Percentiles rank a stretch among this genome's conserved stretches.
phyloP scores from a whole-genome alignment of 2,329 filamentous ascomycete species.

The Didymella arachidicola region DNA sequence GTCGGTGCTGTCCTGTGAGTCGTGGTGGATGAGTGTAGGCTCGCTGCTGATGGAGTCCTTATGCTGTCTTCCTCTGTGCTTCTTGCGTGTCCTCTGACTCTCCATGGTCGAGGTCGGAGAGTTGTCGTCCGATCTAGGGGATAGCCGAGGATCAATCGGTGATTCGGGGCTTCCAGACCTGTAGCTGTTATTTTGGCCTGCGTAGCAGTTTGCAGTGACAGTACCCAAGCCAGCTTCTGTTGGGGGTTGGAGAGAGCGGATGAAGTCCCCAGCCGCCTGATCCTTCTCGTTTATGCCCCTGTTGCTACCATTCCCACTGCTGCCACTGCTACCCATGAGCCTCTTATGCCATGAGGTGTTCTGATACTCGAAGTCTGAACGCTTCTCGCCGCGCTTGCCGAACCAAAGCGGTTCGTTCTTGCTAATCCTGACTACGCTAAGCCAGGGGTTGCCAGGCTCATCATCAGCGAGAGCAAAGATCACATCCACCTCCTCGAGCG shows the following conservation, averaged over 20 bases:
- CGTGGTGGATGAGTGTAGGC: conserved; percentile 15
- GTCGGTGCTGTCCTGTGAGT: conserved; percentile 12
- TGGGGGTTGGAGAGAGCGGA: conserved; percentile 7
- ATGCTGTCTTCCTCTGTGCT: conserved; percentile 16
- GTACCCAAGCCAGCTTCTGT: conserved; percentile 1
- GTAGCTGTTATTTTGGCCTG: conserved; percentile 6
- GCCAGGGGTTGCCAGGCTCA: conserved; percentile 55
- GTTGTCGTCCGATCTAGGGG: background rate
- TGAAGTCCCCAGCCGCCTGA: conserved; percentile 10
- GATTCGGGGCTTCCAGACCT: conserved; percentile 16
- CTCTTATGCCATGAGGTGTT: conserved; percentile 40
- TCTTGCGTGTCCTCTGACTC: conserved; percentile 19
- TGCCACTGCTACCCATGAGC: conserved; percentile 25
- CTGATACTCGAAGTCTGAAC: conserved; percentile 59
- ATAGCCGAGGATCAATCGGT: conserved; percentile 21
- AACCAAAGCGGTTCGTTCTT: conserved; percentile 63
- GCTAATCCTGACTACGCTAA: conserved; percentile 59
- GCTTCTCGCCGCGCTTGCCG: conserved; percentile 61
- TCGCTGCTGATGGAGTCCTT: conserved; percentile 18
- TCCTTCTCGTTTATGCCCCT: conserved; percentile 20
- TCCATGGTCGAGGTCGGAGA: conserved; percentile 13
- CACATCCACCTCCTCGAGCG: conserved; percentile 72
- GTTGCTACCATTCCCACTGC: conserved; percentile 21
- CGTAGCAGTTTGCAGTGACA: conserved; percentile 7
- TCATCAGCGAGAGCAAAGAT: conserved; percentile 65